Evolutionary conservation across 2,329 filamentous ascomycete species (phyloP).

Genomic region (Aspergillus versicolor): DNA sequence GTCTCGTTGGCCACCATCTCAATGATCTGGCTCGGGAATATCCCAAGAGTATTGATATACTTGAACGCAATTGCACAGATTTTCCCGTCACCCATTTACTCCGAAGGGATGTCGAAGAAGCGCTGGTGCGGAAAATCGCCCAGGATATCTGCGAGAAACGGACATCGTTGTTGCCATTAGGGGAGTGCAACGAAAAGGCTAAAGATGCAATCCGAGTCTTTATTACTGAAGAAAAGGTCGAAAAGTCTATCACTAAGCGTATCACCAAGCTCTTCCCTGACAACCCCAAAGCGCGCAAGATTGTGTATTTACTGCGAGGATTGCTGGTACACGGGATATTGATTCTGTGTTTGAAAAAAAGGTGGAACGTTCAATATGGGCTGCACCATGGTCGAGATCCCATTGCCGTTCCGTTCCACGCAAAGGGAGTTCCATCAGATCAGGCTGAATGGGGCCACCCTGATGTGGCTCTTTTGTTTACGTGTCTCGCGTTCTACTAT

Average conservation of each 20-base stretch:
- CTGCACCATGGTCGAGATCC: conserved; percentile 50
- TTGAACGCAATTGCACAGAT: conserved; percentile 35
- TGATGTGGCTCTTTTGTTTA: conserved; percentile 65
- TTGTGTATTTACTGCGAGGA: conserved; percentile 61
- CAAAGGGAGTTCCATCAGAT: conserved; percentile 63
- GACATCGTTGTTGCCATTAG: conserved; percentile 29
- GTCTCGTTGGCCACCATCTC: conserved; percentile 40
- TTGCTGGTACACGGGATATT: conserved; percentile 62
- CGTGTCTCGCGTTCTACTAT: conserved; percentile 68
- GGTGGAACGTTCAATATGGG: conserved; percentile 68
- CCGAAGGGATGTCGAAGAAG: conserved; percentile 47
- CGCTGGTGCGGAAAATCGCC: conserved; percentile 42
- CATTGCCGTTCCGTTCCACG: conserved; percentile 63
- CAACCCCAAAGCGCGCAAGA: conserved; percentile 26
- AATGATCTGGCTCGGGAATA: conserved; percentile 39
- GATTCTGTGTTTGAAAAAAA: conserved; percentile 58
- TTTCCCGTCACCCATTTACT: conserved; percentile 62
- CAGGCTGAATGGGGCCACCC: conserved; percentile 68
- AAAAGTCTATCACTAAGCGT: conserved; percentile 12
- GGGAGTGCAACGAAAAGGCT: conserved; percentile 10
- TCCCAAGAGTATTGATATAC: conserved; percentile 52
- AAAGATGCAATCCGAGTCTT: conserved; percentile 31
- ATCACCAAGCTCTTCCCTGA: conserved; percentile 34
- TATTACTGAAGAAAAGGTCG: conserved; percentile 29
- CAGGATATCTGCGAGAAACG: conserved; percentile 40